These are phyloP conservation scores for Hymenochaete sp. DNA, from an alignment of 1,284 basidiomycete species.

Conservation along the genomic window DNA sequence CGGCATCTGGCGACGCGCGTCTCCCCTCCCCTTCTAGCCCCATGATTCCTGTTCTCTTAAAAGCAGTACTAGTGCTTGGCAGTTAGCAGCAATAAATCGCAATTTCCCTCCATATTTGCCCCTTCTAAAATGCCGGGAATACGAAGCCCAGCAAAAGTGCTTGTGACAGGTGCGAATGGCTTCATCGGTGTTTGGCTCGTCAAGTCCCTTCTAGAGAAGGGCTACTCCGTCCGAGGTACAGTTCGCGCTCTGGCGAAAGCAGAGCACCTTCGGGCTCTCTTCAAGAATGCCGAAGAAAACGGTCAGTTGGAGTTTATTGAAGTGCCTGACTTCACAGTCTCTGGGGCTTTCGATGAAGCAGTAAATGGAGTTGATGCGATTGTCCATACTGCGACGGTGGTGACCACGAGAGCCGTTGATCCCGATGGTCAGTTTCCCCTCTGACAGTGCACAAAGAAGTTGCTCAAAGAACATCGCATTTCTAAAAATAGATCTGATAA, in stretches of 20 bases:
- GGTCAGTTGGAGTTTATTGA: constrained; percentile 16
- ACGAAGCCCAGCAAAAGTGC: constrained; percentile 30
- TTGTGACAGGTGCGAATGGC: constrained; percentile 36
- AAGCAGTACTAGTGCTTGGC: too few species aligned
- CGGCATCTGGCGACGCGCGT: too few species aligned
- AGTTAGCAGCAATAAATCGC: too few species aligned
- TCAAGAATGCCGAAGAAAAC: constrained; percentile 19
- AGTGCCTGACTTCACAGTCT: constrained; percentile 16
- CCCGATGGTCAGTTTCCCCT: constrained; percentile 24
- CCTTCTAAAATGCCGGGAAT: constrained; percentile 35
- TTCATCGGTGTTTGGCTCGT: constrained; percentile 36
- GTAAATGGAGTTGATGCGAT: constrained; percentile 58
- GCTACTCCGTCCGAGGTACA: constrained; percentile 46
- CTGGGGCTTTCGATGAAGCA: constrained; percentile 60
- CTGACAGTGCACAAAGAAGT: too few species aligned
- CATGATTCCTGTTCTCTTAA: too few species aligned
- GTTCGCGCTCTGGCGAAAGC: constrained; percentile 46
- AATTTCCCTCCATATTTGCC: too few species aligned
- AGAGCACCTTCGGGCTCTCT: constrained; percentile 34
- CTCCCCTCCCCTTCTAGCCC: too few species aligned
- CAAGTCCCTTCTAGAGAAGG: constrained; percentile 30
- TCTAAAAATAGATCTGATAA: constrained; percentile 20
- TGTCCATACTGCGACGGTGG: constrained; percentile 39
- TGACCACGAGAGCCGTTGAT: constrained; percentile 29
- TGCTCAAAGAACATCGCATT: neutral